These are phyloP conservation scores for Phytophthora capsici DNA, from an alignment of 352 stramenopile genomes.

Conservation along the genomic window DNA sequence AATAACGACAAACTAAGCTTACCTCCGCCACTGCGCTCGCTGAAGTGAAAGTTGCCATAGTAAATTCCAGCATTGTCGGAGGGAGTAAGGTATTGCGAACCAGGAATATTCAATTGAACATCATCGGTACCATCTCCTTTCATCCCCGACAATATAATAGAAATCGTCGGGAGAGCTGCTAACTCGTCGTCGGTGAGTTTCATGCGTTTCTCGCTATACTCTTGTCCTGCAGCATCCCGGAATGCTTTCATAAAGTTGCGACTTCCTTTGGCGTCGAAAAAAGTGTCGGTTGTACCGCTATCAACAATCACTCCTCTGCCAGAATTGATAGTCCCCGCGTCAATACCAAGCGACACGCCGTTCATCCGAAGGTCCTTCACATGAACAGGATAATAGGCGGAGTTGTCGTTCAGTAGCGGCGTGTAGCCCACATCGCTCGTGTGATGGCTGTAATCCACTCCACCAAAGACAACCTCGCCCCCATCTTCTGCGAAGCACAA, in stretches of 20 bases:
- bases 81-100: conserved; percentile 69
- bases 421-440: conserved; percentile 69
- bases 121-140: conserved; percentile 53
- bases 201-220: conserved; percentile 73
- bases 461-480: conserved; percentile 81
- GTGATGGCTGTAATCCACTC: conserved; percentile 80
- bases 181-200: conserved; percentile 49
- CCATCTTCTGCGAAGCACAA: conserved; percentile 79
- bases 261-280: conserved; percentile 62
- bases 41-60: conserved; percentile 86
- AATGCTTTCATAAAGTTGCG: conserved; percentile 66
- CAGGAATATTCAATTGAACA: conserved; percentile 68
- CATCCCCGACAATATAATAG: conserved; percentile 66
- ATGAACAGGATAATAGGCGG: conserved; percentile 79
- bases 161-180: conserved; percentile 59
- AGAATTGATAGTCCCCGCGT: conserved; percentile 55
- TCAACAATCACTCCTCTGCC: conserved; percentile 86
- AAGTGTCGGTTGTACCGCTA: conserved; percentile 87
- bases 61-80: conserved; percentile 55
- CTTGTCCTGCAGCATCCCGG: conserved; percentile 43
- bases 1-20: conserved; percentile 5
- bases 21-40: conserved; percentile 80
- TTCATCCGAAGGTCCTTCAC: conserved; percentile 81
- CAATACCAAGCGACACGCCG: conserved; percentile 56
- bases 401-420: conserved; percentile 53